A percentile compares a stretch with the other conserved stretches of the same genome.
These are phyloP conservation scores for Infundibulicybe gibba DNA, from an alignment of 768 basidiomycete genomes.

Conservation along the genomic window DNA sequence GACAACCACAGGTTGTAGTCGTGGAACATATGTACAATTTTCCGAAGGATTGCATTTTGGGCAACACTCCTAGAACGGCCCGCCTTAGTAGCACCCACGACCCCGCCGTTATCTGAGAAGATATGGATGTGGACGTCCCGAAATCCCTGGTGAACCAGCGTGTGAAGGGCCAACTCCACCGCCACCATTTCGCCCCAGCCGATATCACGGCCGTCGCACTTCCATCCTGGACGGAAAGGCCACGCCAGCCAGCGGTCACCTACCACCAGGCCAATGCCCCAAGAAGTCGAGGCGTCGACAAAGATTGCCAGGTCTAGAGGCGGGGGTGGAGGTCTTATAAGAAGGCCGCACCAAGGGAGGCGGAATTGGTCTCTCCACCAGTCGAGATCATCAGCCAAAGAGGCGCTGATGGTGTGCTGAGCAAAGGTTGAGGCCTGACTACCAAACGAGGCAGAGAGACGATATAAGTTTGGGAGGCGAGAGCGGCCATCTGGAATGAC, in stretches of 20 bases:
- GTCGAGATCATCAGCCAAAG: too few relatives aligned
- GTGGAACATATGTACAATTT: constrained; percentile 21
- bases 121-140: constrained; percentile 16
- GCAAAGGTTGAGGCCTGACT: too few relatives aligned
- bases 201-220: constrained; percentile 12
- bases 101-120: constrained; percentile 31
- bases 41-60: too few relatives aligned
- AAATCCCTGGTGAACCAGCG: constrained; percentile 4
- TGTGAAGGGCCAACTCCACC: constrained; percentile 6
- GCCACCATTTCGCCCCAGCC: constrained; percentile 17
- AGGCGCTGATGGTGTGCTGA: too few relatives aligned
- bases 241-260: constrained; percentile 16
- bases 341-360: too few relatives aligned
- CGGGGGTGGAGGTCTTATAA: too few relatives aligned
- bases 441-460: too few relatives aligned
- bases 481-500: too few relatives aligned
- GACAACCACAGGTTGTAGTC: constrained; percentile 12
- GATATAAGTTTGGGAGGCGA: too few relatives aligned
- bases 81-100: constrained; percentile 26
- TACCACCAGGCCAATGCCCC: background rate
- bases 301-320: too few relatives aligned
- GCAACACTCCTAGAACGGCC: constrained; percentile 24
- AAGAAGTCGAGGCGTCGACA: background rate
- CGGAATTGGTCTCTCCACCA: too few relatives aligned
- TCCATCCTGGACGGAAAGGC: constrained; percentile 10